Evolutionary conservation across 495 filamentous ascomycete genomes (phyloP).

Genomic region (Pseudoneurospora amorphoporcata): DNA sequence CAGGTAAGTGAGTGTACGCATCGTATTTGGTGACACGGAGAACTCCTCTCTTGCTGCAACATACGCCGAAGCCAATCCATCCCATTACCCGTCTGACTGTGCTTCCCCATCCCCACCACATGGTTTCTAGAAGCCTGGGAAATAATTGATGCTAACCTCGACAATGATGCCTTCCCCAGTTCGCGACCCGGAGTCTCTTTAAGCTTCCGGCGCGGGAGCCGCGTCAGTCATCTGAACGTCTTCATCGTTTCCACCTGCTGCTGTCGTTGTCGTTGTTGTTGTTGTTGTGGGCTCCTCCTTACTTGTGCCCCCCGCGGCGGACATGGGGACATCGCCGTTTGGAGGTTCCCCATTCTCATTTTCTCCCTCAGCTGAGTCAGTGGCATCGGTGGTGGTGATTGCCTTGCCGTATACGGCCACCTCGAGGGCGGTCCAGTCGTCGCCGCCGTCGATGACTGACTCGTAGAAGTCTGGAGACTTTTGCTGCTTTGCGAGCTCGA

Average conservation of each 20-base stretch:
- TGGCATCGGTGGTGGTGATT: background rate
- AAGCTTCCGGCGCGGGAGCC: background rate
- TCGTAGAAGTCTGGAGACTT: slow-evolving; percentile 54
- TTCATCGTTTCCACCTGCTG: background rate
- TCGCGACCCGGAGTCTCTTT: background rate
- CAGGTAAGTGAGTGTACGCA: too few relatives aligned
- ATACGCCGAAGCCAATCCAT: background rate
- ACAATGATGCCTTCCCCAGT: background rate
- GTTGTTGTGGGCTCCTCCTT: background rate
- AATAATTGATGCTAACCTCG: background rate
- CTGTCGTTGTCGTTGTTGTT: background rate
- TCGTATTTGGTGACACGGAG: too few relatives aligned
- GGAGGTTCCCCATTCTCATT: background rate
- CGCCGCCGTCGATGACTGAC: slow-evolving; percentile 59
- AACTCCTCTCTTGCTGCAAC: too few relatives aligned
- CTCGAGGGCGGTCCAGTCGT: slow-evolving; percentile 38
- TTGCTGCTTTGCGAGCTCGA: slow-evolving; percentile 55
- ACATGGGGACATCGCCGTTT: background rate
- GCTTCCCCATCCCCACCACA: background rate
- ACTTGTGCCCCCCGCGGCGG: background rate
- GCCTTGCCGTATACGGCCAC: background rate
- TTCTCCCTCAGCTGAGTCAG: background rate
- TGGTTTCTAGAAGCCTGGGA: background rate
- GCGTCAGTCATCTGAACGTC: background rate
- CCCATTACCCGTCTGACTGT: background rate